Conservation (phyloP, 768 basidiomycete species). For the Psilocybe tampanensis region DNA sequence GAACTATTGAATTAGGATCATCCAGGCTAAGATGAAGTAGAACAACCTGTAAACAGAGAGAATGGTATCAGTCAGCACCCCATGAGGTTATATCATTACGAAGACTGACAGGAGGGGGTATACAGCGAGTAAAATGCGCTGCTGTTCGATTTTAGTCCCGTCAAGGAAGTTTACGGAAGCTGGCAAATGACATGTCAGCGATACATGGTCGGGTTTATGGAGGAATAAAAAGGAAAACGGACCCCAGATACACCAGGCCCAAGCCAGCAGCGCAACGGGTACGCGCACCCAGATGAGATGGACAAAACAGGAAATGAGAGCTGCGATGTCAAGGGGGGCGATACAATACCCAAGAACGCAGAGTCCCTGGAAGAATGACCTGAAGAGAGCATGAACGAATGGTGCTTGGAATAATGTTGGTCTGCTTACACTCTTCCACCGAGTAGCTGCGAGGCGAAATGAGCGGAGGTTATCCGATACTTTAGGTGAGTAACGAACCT, state of each 20-base stretch:
- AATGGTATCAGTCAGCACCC: constrained; percentile 1
- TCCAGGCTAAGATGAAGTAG: constrained; percentile 95
- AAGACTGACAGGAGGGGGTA: constrained; percentile 87
- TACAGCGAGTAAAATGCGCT: constrained; percentile 88
- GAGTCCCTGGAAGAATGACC: constrained; percentile 94
- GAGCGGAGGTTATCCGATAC: background rate
- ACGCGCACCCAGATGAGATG: constrained; percentile 84
- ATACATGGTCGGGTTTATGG: background rate
- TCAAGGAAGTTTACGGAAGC: constrained; percentile 95
- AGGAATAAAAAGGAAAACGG: constrained; percentile 19
- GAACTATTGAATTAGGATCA: constrained; percentile 87
- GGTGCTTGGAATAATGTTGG: background rate
- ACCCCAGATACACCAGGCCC: constrained; percentile 99
- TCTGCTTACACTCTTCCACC: constrained; percentile 77
- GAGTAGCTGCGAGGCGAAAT: constrained; percentile 53
- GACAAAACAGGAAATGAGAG: constrained; percentile 84
- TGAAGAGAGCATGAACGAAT: constrained; percentile 27
- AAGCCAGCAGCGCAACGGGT: constrained; percentile 83
- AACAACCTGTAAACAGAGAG: constrained; percentile 53
- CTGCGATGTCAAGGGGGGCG: constrained; percentile 90
- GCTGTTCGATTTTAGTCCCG: constrained; percentile 91
- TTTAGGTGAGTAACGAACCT: constrained; percentile 47
- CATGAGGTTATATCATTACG: background rate
- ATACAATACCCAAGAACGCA: constrained; percentile 96
- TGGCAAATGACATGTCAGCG: constrained; percentile 28